Percentiles rank a stretch among this genome's conserved stretches.
Evolutionary conservation across 2,329 filamentous ascomycete genomes (phyloP).

Genomic region (Fusarium secorum): DNA sequence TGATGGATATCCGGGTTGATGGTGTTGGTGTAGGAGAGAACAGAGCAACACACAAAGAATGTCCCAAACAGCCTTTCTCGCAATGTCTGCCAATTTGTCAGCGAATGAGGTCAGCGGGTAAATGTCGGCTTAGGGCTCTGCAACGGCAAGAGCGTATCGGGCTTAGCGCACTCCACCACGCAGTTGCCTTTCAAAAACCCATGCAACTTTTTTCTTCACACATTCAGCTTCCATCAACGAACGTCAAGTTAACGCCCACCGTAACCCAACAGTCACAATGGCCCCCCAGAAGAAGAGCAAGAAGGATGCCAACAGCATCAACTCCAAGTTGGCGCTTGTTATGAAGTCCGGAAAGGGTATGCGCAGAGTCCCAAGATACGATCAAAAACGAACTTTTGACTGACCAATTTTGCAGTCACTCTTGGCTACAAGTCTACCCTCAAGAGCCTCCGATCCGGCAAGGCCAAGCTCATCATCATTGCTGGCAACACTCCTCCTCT

Average conservation of each 20-base stretch:
- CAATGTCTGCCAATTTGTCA: background rate
- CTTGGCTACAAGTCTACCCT: conserved; percentile 60
- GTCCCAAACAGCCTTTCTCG: background rate
- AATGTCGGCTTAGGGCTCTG: background rate
- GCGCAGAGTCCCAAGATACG: conserved; percentile 7
- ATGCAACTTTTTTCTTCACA: conserved; percentile 32
- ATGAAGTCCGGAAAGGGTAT: conserved; percentile 80
- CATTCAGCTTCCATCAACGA: conserved; percentile 40
- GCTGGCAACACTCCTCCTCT: conserved; percentile 94
- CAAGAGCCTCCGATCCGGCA: conserved; percentile 91
- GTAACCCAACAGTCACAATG: conserved; percentile 63
- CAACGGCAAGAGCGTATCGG: background rate
- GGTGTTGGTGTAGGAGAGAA: conserved; percentile 45
- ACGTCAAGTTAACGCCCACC: conserved; percentile 44
- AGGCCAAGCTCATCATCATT: conserved; percentile 98
- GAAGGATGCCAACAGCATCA: conserved; percentile 81
- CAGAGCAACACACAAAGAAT: background rate
- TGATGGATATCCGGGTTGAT: conserved; percentile 48
- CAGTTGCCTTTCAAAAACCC: background rate
- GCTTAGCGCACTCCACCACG: background rate
- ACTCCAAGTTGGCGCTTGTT: conserved; percentile 67
- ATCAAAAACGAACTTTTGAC: background rate
- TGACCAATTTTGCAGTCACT: conserved; percentile 46
- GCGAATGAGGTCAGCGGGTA: background rate
- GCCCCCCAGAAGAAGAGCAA: conserved; percentile 78